Conservation (phyloP, 164 flowering plant genomes). For the Vitis labrusca region DNA sequence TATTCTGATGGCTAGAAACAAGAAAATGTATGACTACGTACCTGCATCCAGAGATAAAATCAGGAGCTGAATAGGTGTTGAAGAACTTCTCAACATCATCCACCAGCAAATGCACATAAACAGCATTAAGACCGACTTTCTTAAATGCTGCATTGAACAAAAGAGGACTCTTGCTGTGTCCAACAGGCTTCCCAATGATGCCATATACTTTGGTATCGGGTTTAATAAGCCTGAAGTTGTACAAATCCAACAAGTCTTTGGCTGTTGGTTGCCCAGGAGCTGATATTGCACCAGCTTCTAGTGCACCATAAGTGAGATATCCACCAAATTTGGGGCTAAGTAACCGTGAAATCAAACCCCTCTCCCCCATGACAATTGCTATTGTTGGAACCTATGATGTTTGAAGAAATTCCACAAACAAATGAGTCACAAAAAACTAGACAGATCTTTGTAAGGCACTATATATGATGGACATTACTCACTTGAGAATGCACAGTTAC, state of each 20-base stretch:
- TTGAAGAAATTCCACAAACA: background rate
- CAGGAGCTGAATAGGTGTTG: conserved; percentile 54
- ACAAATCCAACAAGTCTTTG: conserved; percentile 56
- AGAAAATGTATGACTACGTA: conserved; percentile 11
- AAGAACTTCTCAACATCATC: conserved; percentile 59
- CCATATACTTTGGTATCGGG: conserved; percentile 75
- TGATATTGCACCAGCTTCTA: conserved; percentile 29
- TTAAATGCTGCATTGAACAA: conserved; percentile 64
- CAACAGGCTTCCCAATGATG: conserved; percentile 77
- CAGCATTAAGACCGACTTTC: conserved; percentile 56
- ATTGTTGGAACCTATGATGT: conserved; percentile 19
- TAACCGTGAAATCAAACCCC: conserved; percentile 17
- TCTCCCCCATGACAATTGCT: conserved; percentile 21
- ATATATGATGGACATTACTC: conserved; percentile 15
- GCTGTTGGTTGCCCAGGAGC: conserved; percentile 79
- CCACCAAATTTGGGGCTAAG: conserved; percentile 19
- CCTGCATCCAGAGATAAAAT: conserved; percentile 81
- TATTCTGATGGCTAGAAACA: no score
- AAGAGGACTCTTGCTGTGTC: conserved; percentile 78
- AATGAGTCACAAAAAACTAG: background rate
- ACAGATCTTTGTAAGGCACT: background rate
- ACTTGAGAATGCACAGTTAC: conserved; percentile 71
- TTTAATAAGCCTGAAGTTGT: conserved; percentile 54
- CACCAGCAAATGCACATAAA: conserved; percentile 70
- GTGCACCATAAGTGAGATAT: background rate